Evolutionary conservation across 495 filamentous ascomycete species (phyloP).

Genomic region (Podospora didyma): DNA sequence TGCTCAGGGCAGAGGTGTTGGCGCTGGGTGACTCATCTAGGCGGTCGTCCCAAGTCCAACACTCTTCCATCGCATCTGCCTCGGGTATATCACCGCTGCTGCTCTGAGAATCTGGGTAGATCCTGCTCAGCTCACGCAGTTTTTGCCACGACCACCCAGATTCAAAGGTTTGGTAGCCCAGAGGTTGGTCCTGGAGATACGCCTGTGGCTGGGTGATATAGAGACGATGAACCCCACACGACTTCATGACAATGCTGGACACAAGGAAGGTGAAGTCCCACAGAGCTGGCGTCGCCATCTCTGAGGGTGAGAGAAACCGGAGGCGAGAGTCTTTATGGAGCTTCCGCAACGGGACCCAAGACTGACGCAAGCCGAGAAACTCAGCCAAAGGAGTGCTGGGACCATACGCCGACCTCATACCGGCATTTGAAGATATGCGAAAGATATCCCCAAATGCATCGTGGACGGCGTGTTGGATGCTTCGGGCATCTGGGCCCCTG

Average conservation of each 20-base stretch:
- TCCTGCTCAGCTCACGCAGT: constrained; percentile 53
- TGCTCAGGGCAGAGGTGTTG: constrained; percentile 29
- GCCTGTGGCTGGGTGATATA: constrained; percentile 63
- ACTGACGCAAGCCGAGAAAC: constrained; percentile 48
- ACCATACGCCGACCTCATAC: constrained; percentile 16
- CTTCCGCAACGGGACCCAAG: constrained; percentile 68
- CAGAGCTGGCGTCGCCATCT: constrained; percentile 61
- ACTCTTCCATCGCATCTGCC: constrained; percentile 56
- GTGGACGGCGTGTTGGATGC: constrained; percentile 57
- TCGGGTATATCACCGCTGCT: constrained; percentile 44
- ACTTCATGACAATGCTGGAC: constrained; percentile 61
- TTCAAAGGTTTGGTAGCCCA: constrained; percentile 41
- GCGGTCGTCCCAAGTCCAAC: constrained; percentile 46
- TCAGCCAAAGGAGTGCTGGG: constrained; percentile 30
- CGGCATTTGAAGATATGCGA: constrained; percentile 22
- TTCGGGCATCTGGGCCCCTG: constrained; percentile 52
- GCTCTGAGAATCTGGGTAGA: constrained; percentile 42
- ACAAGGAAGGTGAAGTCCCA: constrained; percentile 65
- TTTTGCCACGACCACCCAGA: constrained; percentile 58
- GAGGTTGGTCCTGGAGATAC: constrained; percentile 57
- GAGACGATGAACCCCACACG: constrained; percentile 52
- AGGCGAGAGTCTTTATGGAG: constrained; percentile 62
- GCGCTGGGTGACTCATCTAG: constrained; percentile 46
- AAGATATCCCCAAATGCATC: constrained; percentile 54
- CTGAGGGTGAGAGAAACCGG: constrained; percentile 58